Evolutionary conservation across 2,329 filamentous ascomycete species (phyloP).

Genomic region (Colletotrichum australisinense): DNA sequence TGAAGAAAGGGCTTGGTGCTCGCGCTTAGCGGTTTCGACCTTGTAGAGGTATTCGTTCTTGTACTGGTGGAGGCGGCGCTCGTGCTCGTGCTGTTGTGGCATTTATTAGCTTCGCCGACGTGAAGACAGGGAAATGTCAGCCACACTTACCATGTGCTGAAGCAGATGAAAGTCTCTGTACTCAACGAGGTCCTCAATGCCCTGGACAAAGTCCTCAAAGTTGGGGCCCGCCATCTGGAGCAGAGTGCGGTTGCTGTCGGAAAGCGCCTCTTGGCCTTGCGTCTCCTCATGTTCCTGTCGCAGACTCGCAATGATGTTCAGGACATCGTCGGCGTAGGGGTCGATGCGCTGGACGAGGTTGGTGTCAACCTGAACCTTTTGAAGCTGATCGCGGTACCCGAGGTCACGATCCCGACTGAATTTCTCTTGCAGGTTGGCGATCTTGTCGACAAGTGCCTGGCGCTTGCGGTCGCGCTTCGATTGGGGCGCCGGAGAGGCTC

Average conservation of each 20-base stretch:
- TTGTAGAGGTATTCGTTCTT: constrained; percentile 71
- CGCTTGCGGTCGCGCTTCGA: constrained; percentile 94
- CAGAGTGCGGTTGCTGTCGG: constrained; percentile 64
- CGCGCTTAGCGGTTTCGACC: constrained; percentile 70
- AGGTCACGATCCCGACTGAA: constrained; percentile 85
- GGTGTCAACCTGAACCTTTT: constrained; percentile 92
- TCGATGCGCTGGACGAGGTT: constrained; percentile 87
- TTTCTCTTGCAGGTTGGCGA: constrained; percentile 79
- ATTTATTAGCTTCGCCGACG: constrained; percentile 5
- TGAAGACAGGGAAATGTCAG: neutral
- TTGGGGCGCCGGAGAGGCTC: constrained; percentile 54
- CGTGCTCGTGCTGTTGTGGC: constrained; percentile 67
- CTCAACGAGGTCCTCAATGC: constrained; percentile 90
- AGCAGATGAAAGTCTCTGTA: constrained; percentile 86
- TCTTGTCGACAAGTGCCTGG: constrained; percentile 82
- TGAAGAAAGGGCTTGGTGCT: constrained; percentile 68
- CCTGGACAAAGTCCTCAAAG: constrained; percentile 86
- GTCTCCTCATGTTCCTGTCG: constrained; percentile 66
- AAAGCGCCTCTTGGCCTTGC: constrained; percentile 50
- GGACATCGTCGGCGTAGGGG: constrained; percentile 77
- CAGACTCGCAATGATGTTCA: constrained; percentile 77
- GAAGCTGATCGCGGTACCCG: constrained; percentile 89
- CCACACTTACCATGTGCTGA: constrained; percentile 77
- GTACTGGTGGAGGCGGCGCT: constrained; percentile 70
- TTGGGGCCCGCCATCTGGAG: constrained; percentile 83